phyloP scores from a whole-genome alignment of 169 alveolate genomes.

The Cryptosporidium tyzzeri region DNA sequence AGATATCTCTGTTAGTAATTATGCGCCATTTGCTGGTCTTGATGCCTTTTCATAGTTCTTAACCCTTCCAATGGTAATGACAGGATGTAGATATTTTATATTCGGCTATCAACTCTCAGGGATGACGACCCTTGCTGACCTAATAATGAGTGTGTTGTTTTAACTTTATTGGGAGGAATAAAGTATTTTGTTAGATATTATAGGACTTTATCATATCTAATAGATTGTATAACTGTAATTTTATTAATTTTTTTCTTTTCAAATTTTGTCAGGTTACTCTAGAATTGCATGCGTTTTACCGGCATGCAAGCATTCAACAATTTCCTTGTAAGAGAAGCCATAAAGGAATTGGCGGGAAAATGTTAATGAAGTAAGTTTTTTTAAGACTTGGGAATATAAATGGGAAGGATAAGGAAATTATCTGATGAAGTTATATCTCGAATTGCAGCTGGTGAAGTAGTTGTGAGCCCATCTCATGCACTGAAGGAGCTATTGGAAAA shows the following conservation, averaged over 20 bases:
- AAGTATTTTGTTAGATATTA: background rate
- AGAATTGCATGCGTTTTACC: background rate
- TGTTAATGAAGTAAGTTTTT: background rate
- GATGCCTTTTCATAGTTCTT: background rate
- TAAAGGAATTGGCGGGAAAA: background rate
- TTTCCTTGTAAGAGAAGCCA: background rate
- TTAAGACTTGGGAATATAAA: background rate
- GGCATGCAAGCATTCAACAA: background rate
- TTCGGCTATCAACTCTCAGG: background rate
- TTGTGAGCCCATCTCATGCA: constrained; percentile 95
- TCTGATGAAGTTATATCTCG: constrained; percentile 90
- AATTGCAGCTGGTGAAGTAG: constrained; percentile 99
- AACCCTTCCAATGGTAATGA: background rate
- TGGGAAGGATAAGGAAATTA: constrained; percentile 83
- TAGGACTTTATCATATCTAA: constrained; percentile 1
- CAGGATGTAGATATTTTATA: background rate
- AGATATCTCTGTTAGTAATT: background rate
- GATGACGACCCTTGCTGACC: background rate
- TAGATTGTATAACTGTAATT: constrained; percentile 2
- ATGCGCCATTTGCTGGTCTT: background rate
- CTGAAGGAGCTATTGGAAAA: constrained; percentile 97
- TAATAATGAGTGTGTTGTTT: background rate
- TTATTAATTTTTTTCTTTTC: background rate
- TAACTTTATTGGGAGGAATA: background rate
- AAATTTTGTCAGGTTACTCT: background rate